Evolutionary conservation across 169 alveolate genomes (phyloP).

Genomic region (Plasmodium gallinaceum): DNA sequence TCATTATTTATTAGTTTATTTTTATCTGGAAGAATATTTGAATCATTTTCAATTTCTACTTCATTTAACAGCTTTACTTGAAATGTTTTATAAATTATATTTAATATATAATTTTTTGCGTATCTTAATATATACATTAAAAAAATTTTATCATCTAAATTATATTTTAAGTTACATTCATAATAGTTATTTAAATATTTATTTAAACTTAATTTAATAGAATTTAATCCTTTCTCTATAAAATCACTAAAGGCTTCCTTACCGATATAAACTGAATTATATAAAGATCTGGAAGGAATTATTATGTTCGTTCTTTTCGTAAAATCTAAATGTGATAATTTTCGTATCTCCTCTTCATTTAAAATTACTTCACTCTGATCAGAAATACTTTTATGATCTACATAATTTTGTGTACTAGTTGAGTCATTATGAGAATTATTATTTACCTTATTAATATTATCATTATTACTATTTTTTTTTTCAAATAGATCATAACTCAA

Average conservation of each 20-base stretch:
- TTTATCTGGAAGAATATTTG: conserved; percentile 10
- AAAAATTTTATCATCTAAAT: conserved; percentile 52
- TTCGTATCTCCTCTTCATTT: conserved; percentile 30
- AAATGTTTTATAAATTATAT: conserved; percentile 60
- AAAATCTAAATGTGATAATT: conserved; percentile 13
- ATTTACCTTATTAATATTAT: not conserved
- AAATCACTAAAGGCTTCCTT: conserved; percentile 69
- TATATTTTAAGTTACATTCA: conserved; percentile 27
- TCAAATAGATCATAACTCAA: conserved; percentile 25
- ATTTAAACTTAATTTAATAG: conserved; percentile 39
- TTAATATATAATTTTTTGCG: conserved; percentile 42
- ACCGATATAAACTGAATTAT: conserved; percentile 47
- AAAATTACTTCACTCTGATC: conserved; percentile 5
- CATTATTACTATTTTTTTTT: not conserved
- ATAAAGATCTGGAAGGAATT: conserved; percentile 31
- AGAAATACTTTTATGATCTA: not conserved
- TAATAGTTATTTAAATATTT: conserved; percentile 53
- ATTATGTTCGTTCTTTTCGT: conserved; percentile 34
- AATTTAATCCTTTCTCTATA: conserved; percentile 43
- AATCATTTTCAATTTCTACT: conserved; percentile 58
- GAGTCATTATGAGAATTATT: not conserved
- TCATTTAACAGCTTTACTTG: conserved; percentile 46
- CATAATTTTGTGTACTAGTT: not conserved
- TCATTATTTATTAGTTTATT: conserved; percentile 34
- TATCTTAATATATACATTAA: conserved; percentile 60